These are phyloP conservation scores for Penicillium sp. DNA, from an alignment of 2,329 filamentous ascomycete genomes.

Conservation along the genomic window DNA sequence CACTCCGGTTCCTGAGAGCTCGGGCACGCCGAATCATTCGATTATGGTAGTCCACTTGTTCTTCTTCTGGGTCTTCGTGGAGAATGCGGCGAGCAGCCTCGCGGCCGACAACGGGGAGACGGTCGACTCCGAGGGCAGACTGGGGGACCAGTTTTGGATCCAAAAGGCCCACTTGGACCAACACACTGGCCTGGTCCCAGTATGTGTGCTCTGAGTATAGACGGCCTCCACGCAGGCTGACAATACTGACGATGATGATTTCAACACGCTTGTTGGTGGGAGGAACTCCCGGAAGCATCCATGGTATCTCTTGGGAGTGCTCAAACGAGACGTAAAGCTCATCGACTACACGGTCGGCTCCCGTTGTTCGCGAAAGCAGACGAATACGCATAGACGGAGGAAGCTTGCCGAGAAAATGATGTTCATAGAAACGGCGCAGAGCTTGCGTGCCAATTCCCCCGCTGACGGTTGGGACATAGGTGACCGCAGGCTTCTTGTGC, in stretches of 20 bases:
- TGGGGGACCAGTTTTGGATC: slow-evolving; percentile 62
- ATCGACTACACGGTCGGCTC: slow-evolving; percentile 65
- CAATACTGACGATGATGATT: slow-evolving; percentile 62
- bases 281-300: slow-evolving; percentile 65
- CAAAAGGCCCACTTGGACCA: slow-evolving; percentile 64
- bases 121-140: slow-evolving; percentile 48
- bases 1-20: slow-evolving; percentile 21
- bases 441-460: slow-evolving; percentile 51
- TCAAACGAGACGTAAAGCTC: slow-evolving; percentile 64
- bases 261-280: slow-evolving; percentile 64
- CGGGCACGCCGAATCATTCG: slow-evolving; percentile 38
- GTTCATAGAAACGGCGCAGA: slow-evolving; percentile 59
- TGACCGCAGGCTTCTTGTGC: slow-evolving; percentile 38
- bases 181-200: slow-evolving; percentile 67
- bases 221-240: slow-evolving; percentile 60
- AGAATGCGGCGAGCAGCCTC: slow-evolving; percentile 50
- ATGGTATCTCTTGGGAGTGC: slow-evolving; percentile 62
- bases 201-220: slow-evolving; percentile 65
- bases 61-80: slow-evolving; percentile 44
- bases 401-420: slow-evolving; percentile 61
- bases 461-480: slow-evolving; percentile 46
- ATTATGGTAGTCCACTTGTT: slow-evolving; percentile 45
- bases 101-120: slow-evolving; percentile 48
- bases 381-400: slow-evolving; percentile 59
- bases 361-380: slow-evolving; percentile 64